Percentiles rank a stretch among this genome's conserved stretches.
Conservation (phyloP, 2,329 filamentous ascomycete genomes). For the Cladosporium sp. region DNA sequence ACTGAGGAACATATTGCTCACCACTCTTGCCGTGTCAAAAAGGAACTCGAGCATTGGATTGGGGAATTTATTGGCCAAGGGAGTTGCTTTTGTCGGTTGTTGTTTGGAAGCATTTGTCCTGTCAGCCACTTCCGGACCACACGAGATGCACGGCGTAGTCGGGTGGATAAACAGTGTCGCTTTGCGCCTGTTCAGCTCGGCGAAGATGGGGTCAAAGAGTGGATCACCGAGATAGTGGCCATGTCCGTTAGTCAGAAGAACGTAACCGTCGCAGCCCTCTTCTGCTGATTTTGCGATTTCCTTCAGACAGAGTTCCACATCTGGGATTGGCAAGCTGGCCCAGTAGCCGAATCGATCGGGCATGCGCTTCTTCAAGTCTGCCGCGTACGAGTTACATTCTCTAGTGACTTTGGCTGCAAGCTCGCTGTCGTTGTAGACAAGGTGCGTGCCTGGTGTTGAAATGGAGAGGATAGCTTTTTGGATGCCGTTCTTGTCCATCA, state of each 20-base stretch:
- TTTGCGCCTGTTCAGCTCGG: slow-evolving; percentile 48
- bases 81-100: slow-evolving; percentile 37
- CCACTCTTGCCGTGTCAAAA: slow-evolving; percentile 53
- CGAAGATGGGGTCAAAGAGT: slow-evolving; percentile 49
- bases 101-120: slow-evolving; percentile 24
- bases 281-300: slow-evolving; percentile 50
- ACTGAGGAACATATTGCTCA: slow-evolving; percentile 51
- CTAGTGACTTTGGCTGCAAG: slow-evolving; percentile 43
- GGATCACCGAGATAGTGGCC: slow-evolving; percentile 55
- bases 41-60: slow-evolving; percentile 54
- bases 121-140: slow-evolving; percentile 22
- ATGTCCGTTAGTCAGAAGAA: slow-evolving; percentile 54
- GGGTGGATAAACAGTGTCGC: slow-evolving; percentile 58
- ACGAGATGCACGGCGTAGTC: slow-evolving; percentile 48
- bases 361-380: slow-evolving; percentile 39
- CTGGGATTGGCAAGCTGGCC: slow-evolving; percentile 55
- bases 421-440: slow-evolving; percentile 42
- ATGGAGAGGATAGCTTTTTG: slow-evolving; percentile 56
- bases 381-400: slow-evolving; percentile 44
- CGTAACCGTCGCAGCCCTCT: slow-evolving; percentile 53
- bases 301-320: slow-evolving; percentile 47
- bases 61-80: slow-evolving; percentile 41
- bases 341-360: slow-evolving; percentile 54
- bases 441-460: slow-evolving; percentile 54
- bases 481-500: slow-evolving; percentile 55